Evolutionary conservation across 2,329 filamentous ascomycete species (phyloP).

Genomic region (Colletotrichum musicola): DNA sequence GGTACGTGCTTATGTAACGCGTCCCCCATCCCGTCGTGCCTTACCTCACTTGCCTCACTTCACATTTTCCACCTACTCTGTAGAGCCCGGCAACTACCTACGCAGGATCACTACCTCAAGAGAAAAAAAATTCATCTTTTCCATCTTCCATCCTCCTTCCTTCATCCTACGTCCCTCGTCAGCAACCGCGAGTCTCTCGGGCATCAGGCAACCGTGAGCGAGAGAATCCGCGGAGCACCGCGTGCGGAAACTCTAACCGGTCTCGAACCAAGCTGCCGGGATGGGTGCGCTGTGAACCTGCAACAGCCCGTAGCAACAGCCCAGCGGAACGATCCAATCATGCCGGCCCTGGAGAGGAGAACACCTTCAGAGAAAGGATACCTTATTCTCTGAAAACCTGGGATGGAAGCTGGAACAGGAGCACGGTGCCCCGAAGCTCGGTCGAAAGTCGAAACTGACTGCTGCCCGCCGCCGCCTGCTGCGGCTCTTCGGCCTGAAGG

Average conservation of each 20-base stretch:
- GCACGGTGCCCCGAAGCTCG: constrained; percentile 15
- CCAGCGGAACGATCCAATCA: background rate
- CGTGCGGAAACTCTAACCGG: constrained; percentile 16
- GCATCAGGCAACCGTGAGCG: background rate
- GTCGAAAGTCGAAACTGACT: constrained; percentile 30
- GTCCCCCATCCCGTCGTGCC: too few species aligned
- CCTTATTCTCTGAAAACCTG: too few species aligned
- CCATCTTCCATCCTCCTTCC: too few species aligned
- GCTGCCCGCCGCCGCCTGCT: constrained; percentile 11
- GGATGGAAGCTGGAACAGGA: constrained; percentile 3
- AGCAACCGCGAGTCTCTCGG: too few species aligned
- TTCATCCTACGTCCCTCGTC: too few species aligned
- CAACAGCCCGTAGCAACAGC: background rate
- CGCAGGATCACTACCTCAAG: too few species aligned
- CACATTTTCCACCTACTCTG: too few species aligned
- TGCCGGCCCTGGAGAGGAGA: background rate
- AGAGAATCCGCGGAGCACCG: background rate
- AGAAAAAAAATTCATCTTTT: too few species aligned
- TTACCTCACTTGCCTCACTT: too few species aligned
- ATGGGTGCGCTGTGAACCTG: constrained; percentile 24
- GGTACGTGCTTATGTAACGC: background rate
- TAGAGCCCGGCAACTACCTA: too few species aligned
- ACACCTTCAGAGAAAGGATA: too few species aligned
- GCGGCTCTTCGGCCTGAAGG: constrained; percentile 23
- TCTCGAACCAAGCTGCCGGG: constrained; percentile 34